Evolutionary conservation across 2,329 filamentous ascomycete genomes (phyloP).

Genomic region (Curvularia hawaiiensis): DNA sequence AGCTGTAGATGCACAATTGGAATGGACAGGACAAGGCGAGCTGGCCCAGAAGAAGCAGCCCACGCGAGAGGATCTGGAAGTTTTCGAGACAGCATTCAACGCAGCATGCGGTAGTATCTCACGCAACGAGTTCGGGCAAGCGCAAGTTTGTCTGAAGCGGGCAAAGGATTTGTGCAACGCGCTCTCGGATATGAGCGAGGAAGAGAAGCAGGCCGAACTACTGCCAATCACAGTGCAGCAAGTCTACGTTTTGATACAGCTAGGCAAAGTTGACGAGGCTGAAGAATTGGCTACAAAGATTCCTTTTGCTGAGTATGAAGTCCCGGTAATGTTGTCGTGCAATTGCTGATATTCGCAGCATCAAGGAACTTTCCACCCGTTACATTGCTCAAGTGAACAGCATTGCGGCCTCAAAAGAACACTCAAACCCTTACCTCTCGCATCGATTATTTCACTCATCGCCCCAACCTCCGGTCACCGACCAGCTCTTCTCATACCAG

Average conservation of each 20-base stretch:
- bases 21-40: slow-evolving; percentile 67
- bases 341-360: slow-evolving; percentile 51
- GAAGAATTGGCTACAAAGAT: slow-evolving; percentile 66
- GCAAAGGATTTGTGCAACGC: slow-evolving; percentile 74
- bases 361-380: slow-evolving; percentile 69
- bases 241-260: slow-evolving; percentile 70
- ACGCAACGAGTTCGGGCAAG: slow-evolving; percentile 68
- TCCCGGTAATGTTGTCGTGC: background rate
- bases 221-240: slow-evolving; percentile 78
- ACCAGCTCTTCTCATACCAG: slow-evolving; percentile 76
- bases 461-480: slow-evolving; percentile 58
- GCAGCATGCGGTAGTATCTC: slow-evolving; percentile 75
- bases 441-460: slow-evolving; percentile 66
- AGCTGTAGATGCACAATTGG: slow-evolving; percentile 73
- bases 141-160: slow-evolving; percentile 69
- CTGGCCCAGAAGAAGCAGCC: slow-evolving; percentile 61
- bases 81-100: slow-evolving; percentile 84
- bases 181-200: slow-evolving; percentile 72
- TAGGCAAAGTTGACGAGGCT: slow-evolving; percentile 71
- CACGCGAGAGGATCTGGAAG: slow-evolving; percentile 67
- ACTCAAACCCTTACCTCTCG: slow-evolving; percentile 69
- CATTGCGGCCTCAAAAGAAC: slow-evolving; percentile 53
- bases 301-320: slow-evolving; percentile 63
- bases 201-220: slow-evolving; percentile 76
- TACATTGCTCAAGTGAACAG: slow-evolving; percentile 72